Conservation (phyloP, 768 basidiomycete species). For the Rhodotorula paludigena region DNA sequence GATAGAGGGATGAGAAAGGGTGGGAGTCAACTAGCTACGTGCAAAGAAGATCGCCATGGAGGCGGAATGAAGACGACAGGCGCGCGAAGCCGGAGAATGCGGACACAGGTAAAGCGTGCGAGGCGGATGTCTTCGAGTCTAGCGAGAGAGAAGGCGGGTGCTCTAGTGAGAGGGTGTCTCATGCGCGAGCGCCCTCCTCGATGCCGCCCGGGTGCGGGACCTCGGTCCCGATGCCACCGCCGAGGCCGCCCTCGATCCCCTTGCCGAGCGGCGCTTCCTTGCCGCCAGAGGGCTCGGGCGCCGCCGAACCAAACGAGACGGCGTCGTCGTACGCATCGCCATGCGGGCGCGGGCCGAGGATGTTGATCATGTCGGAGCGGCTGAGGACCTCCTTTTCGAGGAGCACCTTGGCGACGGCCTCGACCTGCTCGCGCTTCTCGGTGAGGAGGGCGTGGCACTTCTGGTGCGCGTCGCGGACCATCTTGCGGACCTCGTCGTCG, state of each 20-base stretch:
- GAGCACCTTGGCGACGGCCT: constrained; percentile 83
- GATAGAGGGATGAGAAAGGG: not conserved
- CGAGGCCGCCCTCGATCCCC: constrained; percentile 29
- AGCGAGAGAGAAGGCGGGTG: no score
- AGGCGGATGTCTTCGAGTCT: no score
- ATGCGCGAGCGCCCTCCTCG: constrained; percentile 19
- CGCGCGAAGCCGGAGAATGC: no score
- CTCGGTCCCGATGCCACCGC: constrained; percentile 22
- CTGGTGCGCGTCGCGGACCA: constrained; percentile 82
- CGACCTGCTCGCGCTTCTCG: constrained; percentile 76
- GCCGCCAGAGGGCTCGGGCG: not conserved
- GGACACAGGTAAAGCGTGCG: no score
- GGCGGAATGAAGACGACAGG: no score
- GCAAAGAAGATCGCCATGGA: no score
- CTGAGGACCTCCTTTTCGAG: constrained; percentile 95
- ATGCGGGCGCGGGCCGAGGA: constrained; percentile 45
- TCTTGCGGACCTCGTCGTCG: constrained; percentile 84
- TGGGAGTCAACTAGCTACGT: not conserved
- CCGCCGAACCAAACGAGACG: constrained; percentile 18
- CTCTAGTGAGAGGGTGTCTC: not conserved
- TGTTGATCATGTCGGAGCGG: constrained; percentile 48
- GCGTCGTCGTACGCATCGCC: constrained; percentile 23
- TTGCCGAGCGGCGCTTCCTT: not conserved
- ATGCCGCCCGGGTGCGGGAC: constrained; percentile 22
- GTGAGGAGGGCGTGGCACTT: constrained; percentile 69